These are phyloP conservation scores for Pleurotus giganteus DNA, from an alignment of 768 basidiomycete genomes.

Conservation along the genomic window DNA sequence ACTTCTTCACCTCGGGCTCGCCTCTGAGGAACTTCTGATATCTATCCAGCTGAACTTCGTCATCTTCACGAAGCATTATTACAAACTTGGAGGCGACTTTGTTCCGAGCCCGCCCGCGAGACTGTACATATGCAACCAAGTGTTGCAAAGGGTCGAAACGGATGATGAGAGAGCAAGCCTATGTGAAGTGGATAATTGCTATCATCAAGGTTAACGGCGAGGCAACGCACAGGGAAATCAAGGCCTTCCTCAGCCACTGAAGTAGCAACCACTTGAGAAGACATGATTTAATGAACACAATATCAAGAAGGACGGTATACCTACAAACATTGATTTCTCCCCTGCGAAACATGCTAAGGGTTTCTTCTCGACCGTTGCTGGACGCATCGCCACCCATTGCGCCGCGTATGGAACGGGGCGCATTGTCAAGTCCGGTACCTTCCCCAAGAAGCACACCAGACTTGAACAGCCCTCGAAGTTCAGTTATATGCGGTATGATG, in stretches of 20 bases:
- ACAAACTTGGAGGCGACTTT: conserved; percentile 73
- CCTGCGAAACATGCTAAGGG: conserved; percentile 63
- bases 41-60: conserved; percentile 49
- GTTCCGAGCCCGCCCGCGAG: conserved; percentile 81
- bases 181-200: conserved; percentile 4
- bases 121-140: conserved; percentile 87
- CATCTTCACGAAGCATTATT: conserved; percentile 72
- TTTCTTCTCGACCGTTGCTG: conserved; percentile 48
- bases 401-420: conserved; percentile 26
- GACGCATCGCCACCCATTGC: conserved; percentile 23
- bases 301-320: conserved; percentile 23
- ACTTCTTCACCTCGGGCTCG: conserved; percentile 62
- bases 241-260: conserved; percentile 91
- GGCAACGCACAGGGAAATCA: conserved; percentile 69
- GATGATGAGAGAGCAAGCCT: conserved; percentile 85
- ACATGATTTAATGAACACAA: not conserved
- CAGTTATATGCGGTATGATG: conserved; percentile 59
- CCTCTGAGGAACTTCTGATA: conserved; percentile 57
- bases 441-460: conserved; percentile 74
- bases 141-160: conserved; percentile 83
- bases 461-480: conserved; percentile 53
- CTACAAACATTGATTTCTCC: conserved; percentile 66
- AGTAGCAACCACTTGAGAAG: conserved; percentile 65
- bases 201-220: not conserved
- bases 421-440: conserved; percentile 43